Base-by-base conservation (phyloP, 805 yeast species). In the Saccharomycopsis lassenensis region DNA sequence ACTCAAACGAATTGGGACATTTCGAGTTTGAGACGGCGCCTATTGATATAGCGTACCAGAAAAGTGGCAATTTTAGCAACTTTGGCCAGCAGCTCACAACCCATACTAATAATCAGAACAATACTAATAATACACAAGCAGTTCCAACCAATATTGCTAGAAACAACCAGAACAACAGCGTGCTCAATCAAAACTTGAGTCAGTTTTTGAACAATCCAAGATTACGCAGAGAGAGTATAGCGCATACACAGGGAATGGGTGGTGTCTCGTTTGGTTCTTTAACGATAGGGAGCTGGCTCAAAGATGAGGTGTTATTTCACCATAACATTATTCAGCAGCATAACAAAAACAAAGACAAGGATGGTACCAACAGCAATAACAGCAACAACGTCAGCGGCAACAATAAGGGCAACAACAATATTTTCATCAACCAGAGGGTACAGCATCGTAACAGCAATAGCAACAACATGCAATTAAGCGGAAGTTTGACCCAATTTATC, bases 181-280 rank as follows among this genome's bases (percentile, higher is more conserved):
- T 37, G 31, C 46, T 14, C 44, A 43, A 31, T 25, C n/a, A n/a
- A n/a, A 41, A 30, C 35, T 16, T 31, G 20, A 33, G 30, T 16
- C 42, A 30, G 21, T 28, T 37, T 28, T 18, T 29, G 10, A 49
- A 45, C 43, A 51, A 46, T 40, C 59, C 64, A n/a, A 57, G 75
- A 45, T 71, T 86, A 45, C 72, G 94, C 52, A 67, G 96, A 46
- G 97, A 89, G 50, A 76, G 87, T 40, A 75, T 91, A 40, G 95
- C 96, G 21, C 97, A 89, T 55, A 80, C 95, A 2, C 95, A 85
- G 55, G 97, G 97, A 7, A 83, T 91, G 78, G 97, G 97, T 29
- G 98, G 97, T 31, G 82, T 89, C 23, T 79, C 94, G 6, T 89
- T 96, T 95, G 97, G 97, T 16, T 86, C 94, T 2, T 74, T 87